Base-by-base conservation (phyloP, 2,329 filamentous ascomycete species). In the Epichloe typhina region DNA sequence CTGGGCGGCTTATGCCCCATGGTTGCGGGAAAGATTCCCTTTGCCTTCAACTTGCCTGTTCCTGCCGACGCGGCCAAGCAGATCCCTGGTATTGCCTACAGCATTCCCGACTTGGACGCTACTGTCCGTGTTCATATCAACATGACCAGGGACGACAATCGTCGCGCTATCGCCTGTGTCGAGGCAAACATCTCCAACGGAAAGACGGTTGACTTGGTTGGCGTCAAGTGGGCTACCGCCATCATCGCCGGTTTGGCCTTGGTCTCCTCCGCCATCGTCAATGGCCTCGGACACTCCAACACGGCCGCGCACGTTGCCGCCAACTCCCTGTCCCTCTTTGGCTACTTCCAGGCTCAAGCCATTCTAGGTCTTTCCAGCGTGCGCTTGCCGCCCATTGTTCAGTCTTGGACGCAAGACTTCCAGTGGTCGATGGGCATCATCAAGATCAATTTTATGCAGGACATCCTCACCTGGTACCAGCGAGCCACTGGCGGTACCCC, bases 381-480 rank as follows among this genome's bases (percentile, higher is more conserved):
- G 13, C 74, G 76, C 44, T 77, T 95, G 50, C 91, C 91, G 9
- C 91, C 91, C 0, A 86, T 95, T 54, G 91, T 95, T 50, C 78
- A 86, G 61, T 79, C 90, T 0, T 97, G 91, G 91, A 95, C 90
- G 2, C 90, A 96, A 70, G 91, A 96, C 69, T 96, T 97, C 71
- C 86, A 94, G 64, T 97, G 91, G 91, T 94, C 85, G 62, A 93
- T 97, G 88, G 91, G 91, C 59, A 89, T 97, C 60, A 95, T 97
- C 61, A 79, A 80, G 48, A 76, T 96, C 41, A 75, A 74, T n/a
- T 96, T 95, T 66, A 79, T 96, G 70, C 88, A 97, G 71, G 75
- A 74, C 46, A 86, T 95, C 62, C 87, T 88, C 54, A 95, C 89
- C 37, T 97, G 91, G 91, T 97, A 96, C 65, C 90, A 95, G 70